phyloP scores from a whole-genome alignment of 495 filamentous ascomycete genomes.

The Penicillium angulare region DNA sequence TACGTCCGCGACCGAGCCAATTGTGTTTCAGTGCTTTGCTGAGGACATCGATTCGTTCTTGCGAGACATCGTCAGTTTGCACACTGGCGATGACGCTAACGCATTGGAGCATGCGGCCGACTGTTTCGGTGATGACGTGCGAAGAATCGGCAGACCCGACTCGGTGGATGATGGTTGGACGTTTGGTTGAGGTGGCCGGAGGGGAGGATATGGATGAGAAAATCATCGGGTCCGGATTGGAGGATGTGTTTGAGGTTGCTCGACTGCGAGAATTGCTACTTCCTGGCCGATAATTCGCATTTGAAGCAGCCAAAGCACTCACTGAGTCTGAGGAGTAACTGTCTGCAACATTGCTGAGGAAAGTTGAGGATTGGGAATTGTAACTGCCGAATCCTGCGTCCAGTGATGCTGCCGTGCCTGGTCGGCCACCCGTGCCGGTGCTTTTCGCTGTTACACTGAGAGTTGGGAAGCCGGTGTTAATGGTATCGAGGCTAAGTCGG shows the following conservation, averaged over 20 bases:
- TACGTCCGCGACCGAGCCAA: slow-evolving; percentile 89
- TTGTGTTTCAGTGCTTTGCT: slow-evolving; percentile 88
- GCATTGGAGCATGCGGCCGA: slow-evolving; percentile 95
- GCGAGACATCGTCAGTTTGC: slow-evolving; percentile 66
- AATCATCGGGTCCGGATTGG: slow-evolving; percentile 46
- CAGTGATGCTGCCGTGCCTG: slow-evolving; percentile 68
- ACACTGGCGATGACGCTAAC: slow-evolving; percentile 84
- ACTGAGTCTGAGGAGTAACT: slow-evolving; percentile 50
- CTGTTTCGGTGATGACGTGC: slow-evolving; percentile 82
- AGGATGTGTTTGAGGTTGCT: slow-evolving; percentile 85
- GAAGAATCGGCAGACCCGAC: slow-evolving; percentile 58
- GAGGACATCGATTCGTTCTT: slow-evolving; percentile 78
- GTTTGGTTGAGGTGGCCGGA: slow-evolving; percentile 30
- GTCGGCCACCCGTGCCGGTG: slow-evolving; percentile 49
- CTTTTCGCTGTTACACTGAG: slow-evolving; percentile 48
- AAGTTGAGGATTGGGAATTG: slow-evolving; percentile 70
- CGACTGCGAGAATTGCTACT: slow-evolving; percentile 57
- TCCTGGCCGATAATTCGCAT: slow-evolving; percentile 39
- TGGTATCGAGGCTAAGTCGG: slow-evolving; percentile 77
- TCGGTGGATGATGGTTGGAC: slow-evolving; percentile 42
- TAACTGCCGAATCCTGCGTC: slow-evolving; percentile 69
- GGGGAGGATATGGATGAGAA: slow-evolving; percentile 55
- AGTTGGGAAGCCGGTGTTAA: slow-evolving; percentile 58
- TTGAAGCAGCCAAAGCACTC: slow-evolving; percentile 33
- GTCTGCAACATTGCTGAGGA: slow-evolving; percentile 56